A percentile compares a stretch with the other conserved stretches of the same genome.
Conservation (phyloP, 768 basidiomycete genomes). For the Butyriboletus loyo region DNA sequence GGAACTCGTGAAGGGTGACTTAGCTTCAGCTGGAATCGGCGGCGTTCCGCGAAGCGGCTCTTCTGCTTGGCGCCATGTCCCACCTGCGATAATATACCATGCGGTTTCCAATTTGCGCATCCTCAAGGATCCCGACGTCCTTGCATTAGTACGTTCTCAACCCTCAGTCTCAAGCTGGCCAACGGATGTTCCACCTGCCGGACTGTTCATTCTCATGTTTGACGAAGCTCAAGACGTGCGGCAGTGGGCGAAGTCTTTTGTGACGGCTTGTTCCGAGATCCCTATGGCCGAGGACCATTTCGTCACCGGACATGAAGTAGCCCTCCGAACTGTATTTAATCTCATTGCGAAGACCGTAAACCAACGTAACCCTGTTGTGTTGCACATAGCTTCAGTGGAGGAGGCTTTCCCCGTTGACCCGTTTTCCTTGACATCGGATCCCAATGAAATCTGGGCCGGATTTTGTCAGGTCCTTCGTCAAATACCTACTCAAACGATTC, state of each 20-base stretch:
- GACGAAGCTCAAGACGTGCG: slow-evolving; percentile 48
- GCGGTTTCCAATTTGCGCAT: slow-evolving; percentile 60
- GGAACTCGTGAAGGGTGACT: slow-evolving; percentile 44
- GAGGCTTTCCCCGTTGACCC: slow-evolving; percentile 2
- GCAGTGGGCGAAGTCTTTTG: slow-evolving; percentile 56
- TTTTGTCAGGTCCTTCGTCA: slow-evolving; percentile 47
- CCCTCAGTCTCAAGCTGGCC: slow-evolving; percentile 48
- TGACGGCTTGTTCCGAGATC: slow-evolving; percentile 34
- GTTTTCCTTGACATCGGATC: slow-evolving; percentile 38
- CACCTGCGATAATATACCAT: slow-evolving; percentile 56
- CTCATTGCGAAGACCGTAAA: slow-evolving; percentile 15
- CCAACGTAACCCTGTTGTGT: neutral
- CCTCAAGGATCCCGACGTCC: slow-evolving; percentile 49
- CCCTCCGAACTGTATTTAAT: slow-evolving; percentile 40
- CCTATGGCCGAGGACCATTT: slow-evolving; percentile 53
- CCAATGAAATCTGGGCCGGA: slow-evolving; percentile 51
- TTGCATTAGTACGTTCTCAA: slow-evolving; percentile 29
- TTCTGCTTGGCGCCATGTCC: slow-evolving; percentile 39
- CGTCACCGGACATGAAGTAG: slow-evolving; percentile 42
- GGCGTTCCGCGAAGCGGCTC: slow-evolving; percentile 6
- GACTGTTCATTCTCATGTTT: slow-evolving; percentile 57
- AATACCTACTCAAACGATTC: slow-evolving; percentile 45
- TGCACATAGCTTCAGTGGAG: slow-evolving; percentile 1
- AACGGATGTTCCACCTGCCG: slow-evolving; percentile 53
- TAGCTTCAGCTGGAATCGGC: slow-evolving; percentile 34